These are phyloP conservation scores for Helicocarpus griseus DNA, from an alignment of 2,329 filamentous ascomycete species.

Conservation along the genomic window DNA sequence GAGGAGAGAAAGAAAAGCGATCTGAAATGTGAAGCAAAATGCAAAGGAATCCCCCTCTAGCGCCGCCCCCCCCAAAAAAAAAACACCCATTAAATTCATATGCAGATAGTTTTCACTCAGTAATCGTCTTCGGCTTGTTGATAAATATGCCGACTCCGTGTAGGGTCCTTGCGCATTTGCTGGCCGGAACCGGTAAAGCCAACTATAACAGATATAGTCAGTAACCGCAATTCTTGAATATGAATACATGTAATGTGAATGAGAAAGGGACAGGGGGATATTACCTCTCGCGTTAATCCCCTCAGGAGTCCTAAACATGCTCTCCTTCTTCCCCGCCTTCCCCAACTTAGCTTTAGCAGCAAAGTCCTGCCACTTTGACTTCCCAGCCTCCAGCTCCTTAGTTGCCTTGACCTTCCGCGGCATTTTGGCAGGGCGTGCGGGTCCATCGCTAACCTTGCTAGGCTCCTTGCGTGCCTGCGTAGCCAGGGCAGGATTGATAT, in stretches of 20 bases:
- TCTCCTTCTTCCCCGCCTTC: conserved; percentile 76
- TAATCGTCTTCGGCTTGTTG: conserved; percentile 62
- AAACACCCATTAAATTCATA: not conserved
- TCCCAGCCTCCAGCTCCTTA: conserved; percentile 81
- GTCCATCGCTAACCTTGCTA: conserved; percentile 52
- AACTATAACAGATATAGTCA: conserved; percentile 55
- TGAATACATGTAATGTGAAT: not conserved
- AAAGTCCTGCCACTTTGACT: conserved; percentile 93
- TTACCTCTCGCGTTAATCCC: conserved; percentile 76
- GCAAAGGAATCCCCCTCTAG: not conserved
- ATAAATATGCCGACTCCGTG: conserved; percentile 75
- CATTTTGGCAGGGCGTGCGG: conserved; percentile 54
- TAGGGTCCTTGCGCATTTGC: conserved; percentile 85
- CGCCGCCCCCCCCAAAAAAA: too few relatives aligned
- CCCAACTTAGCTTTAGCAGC: conserved; percentile 58
- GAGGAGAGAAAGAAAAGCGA: not conserved
- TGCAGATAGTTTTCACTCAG: conserved; percentile 8
- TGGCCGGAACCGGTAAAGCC: conserved; percentile 94
- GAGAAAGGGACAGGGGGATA: conserved; percentile 16
- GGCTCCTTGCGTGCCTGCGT: conserved; percentile 55
- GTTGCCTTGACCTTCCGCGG: conserved; percentile 76
- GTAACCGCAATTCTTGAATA: too few relatives aligned
- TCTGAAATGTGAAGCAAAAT: not conserved
- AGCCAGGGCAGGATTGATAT: conserved; percentile 56
- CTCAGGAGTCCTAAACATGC: conserved; percentile 92